A percentile compares a stretch with the other conserved stretches of the same genome.
Conservation (phyloP, 2,329 filamentous ascomycete genomes). For the Diaporthe eres region DNA sequence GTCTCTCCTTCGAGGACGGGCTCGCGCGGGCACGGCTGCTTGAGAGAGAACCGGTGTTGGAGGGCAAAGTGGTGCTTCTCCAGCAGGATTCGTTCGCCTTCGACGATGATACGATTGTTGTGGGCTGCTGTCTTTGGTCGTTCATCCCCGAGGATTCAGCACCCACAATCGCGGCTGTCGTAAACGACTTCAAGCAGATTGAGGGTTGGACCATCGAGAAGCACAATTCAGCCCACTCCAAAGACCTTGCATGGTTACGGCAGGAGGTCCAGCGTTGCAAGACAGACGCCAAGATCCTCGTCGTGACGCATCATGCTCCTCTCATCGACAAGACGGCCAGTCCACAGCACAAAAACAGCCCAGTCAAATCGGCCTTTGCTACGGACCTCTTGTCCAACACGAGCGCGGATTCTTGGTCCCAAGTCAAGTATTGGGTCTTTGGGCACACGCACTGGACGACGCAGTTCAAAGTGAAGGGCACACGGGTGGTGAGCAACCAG, state of each 20-base stretch:
- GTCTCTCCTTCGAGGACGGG: constrained; percentile 54
- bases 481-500: constrained; percentile 61
- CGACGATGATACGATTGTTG: constrained; percentile 57
- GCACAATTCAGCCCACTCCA: constrained; percentile 52
- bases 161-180: constrained; percentile 62
- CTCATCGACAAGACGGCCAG: constrained; percentile 60
- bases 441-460: constrained; percentile 64
- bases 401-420: background rate
- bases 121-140: constrained; percentile 73
- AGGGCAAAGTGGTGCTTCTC: constrained; percentile 58
- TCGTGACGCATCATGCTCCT: constrained; percentile 72
- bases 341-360: constrained; percentile 62
- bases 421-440: constrained; percentile 60
- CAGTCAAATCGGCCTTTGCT: constrained; percentile 64
- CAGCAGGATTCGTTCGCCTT: constrained; percentile 58
- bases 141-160: constrained; percentile 57
- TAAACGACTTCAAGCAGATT: constrained; percentile 54
- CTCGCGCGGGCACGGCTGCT: constrained; percentile 56
- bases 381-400: constrained; percentile 60
- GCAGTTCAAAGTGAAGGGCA: constrained; percentile 50
- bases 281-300: constrained; percentile 53
- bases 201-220: constrained; percentile 59
- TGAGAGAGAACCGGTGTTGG: constrained; percentile 54
- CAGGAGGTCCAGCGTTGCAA: constrained; percentile 50
- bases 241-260: constrained; percentile 66